A percentile compares a stretch with the other conserved stretches of the same genome.
phyloP scores from a whole-genome alignment of 805 yeast genomes.

The Kodamaea leandrae region DNA sequence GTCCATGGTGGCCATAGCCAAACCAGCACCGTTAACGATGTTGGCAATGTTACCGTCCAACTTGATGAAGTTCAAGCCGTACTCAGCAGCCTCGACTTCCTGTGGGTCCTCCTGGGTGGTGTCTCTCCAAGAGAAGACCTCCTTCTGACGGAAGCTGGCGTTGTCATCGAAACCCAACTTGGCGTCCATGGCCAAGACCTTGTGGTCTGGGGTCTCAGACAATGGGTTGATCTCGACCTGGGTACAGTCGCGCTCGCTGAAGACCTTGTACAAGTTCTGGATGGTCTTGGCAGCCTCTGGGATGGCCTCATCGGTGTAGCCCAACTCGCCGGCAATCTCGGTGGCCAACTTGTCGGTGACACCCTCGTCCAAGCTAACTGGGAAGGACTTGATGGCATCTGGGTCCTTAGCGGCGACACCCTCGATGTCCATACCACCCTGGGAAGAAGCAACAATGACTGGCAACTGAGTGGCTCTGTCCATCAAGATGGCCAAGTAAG shows the following conservation, averaged over 20 bases:
- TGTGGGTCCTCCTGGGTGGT: slow-evolving; percentile 96
- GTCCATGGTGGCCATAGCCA: slow-evolving; percentile 99
- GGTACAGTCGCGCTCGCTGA: slow-evolving; percentile 89
- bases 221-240: slow-evolving; percentile 98
- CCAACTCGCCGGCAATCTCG: slow-evolving; percentile 75
- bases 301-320: slow-evolving; percentile 73
- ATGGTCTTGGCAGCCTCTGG: slow-evolving; percentile 87
- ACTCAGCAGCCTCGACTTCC: slow-evolving; percentile 88
- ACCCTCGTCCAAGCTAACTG: slow-evolving; percentile 73
- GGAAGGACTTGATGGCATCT: slow-evolving; percentile 84
- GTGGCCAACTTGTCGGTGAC: slow-evolving; percentile 74
- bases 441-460: slow-evolving; percentile 90
- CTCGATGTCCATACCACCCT: slow-evolving; percentile 99
- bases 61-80: slow-evolving; percentile 93
- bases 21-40: slow-evolving; percentile 98
- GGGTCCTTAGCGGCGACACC: slow-evolving; percentile 95
- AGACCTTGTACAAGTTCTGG: slow-evolving; percentile 83
- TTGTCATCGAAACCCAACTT: slow-evolving; percentile 97
- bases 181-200: slow-evolving; percentile 98
- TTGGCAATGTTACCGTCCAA: slow-evolving; percentile 98
- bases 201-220: slow-evolving; percentile 85
- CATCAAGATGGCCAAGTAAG: slow-evolving; percentile 90
- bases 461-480: slow-evolving; percentile 92
- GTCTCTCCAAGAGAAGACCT: slow-evolving; percentile 96
- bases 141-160: slow-evolving; percentile 92